Evolutionary conservation across 2,329 filamentous ascomycete genomes (phyloP).

Genomic region (Fonsecaea erecta): DNA sequence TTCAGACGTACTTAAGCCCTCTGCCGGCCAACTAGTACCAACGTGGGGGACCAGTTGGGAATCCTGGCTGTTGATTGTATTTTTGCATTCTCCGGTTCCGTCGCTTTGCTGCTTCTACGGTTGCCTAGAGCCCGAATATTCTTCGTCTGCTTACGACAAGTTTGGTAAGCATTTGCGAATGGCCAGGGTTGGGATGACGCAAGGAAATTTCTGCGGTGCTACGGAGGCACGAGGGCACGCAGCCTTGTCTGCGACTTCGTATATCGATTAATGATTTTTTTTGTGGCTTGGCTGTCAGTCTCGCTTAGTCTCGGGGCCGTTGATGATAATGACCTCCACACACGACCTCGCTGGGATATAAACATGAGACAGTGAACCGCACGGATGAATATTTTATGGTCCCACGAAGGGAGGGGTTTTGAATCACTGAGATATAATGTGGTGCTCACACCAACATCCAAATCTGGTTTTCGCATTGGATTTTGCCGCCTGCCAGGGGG

Average conservation of each 20-base stretch:
- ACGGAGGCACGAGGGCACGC: neutral
- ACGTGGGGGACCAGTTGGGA: constrained; percentile 14
- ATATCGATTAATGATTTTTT: no score
- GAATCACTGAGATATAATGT: neutral
- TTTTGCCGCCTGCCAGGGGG: neutral
- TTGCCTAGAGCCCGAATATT: neutral
- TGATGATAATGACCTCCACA: no score
- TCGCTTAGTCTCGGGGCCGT: neutral
- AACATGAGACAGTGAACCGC: neutral
- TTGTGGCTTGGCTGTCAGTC: neutral
- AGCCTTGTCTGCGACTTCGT: neutral
- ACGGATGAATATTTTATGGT: no score
- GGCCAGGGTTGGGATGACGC: neutral
- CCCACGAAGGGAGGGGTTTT: no score
- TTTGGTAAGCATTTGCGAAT: neutral
- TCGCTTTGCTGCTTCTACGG: neutral
- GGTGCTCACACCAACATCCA: neutral
- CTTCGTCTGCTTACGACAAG: neutral
- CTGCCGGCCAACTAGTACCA: constrained; percentile 9
- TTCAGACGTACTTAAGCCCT: constrained; percentile 14
- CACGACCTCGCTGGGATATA: neutral
- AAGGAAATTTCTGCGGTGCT: neutral
- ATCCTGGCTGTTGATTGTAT: constrained; percentile 16
- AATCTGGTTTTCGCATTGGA: neutral
- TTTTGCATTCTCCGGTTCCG: neutral